These are phyloP conservation scores for Boletus tomentosulus DNA, from an alignment of 768 basidiomycete species.

Conservation along the genomic window DNA sequence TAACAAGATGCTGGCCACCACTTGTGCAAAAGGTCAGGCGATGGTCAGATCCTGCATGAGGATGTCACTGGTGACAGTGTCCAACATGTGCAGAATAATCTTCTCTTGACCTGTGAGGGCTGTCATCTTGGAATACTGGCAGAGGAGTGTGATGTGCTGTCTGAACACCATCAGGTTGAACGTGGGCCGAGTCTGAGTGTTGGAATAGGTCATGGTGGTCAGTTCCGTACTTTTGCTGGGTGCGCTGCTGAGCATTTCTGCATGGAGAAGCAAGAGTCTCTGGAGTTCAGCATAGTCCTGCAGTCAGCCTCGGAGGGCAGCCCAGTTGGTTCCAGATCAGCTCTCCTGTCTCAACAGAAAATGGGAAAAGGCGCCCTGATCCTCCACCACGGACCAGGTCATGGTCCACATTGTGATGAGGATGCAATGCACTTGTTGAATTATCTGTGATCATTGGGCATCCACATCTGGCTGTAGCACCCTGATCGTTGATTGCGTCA, in stretches of 20 bases:
- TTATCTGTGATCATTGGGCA: too few relatives aligned
- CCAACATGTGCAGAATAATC: slow-evolving; percentile 1
- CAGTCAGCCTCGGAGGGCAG: background rate
- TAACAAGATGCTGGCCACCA: too few relatives aligned
- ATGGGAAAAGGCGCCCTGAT: too few relatives aligned
- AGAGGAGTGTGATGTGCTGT: background rate
- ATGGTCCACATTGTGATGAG: too few relatives aligned
- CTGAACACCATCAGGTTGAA: background rate
- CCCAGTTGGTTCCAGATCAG: too few relatives aligned
- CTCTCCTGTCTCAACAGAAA: too few relatives aligned
- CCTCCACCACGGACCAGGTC: too few relatives aligned
- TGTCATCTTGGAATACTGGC: background rate
- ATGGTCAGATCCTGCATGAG: background rate
- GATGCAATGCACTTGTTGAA: too few relatives aligned
- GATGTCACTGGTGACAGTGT: background rate
- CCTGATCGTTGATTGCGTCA: too few relatives aligned
- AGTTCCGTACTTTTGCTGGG: slow-evolving; percentile 13
- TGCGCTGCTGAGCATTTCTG: slow-evolving; percentile 12
- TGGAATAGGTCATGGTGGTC: background rate
- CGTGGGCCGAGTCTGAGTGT: background rate
- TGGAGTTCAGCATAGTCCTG: slow-evolving; percentile 13
- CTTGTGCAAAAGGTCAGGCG: background rate
- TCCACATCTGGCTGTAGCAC: too few relatives aligned
- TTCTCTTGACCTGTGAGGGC: background rate
- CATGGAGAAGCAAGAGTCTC: background rate